Conservation (phyloP, 129 eudicot species). For the Tagetes erecta region DNA sequence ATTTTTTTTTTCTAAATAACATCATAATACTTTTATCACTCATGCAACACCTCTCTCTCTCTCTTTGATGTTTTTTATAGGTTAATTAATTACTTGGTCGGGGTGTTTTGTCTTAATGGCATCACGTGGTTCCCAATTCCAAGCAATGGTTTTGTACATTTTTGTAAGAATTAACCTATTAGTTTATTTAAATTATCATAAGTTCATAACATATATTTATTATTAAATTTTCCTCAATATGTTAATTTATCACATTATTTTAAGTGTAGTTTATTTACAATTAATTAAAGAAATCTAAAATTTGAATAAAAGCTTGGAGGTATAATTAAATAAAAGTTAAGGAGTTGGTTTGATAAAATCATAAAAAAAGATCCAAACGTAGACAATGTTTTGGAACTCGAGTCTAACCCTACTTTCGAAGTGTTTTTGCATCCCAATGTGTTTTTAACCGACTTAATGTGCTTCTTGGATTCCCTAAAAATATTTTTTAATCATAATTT, state of each 20-base stretch:
- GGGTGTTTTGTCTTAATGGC: conserved; percentile 97
- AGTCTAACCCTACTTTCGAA: conserved; percentile 40
- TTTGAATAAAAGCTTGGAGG: neutral
- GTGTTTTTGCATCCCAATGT: conserved; percentile 44
- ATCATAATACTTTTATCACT: conserved; percentile 20
- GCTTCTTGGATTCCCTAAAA: conserved; percentile 22
- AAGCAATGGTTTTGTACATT: conserved; percentile 64
- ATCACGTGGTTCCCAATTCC: conserved; percentile 98
- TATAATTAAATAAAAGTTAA: neutral
- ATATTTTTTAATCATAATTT: neutral
- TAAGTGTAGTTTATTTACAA: neutral
- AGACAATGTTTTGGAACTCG: conserved; percentile 42
- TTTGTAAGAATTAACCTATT: conserved; percentile 21
- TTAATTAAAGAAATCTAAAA: neutral
- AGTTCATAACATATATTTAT: conserved; percentile 9
- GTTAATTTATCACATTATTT: neutral
- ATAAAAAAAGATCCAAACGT: conserved; percentile 31
- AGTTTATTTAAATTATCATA: conserved; percentile 8
- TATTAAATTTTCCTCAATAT: conserved; percentile 13
- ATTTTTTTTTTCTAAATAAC: neutral
- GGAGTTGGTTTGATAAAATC: conserved; percentile 19
- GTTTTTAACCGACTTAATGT: conserved; percentile 42
- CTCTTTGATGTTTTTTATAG: conserved; percentile 39
- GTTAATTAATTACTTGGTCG: conserved; percentile 86
- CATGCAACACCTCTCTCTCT: conserved; percentile 32